Percentiles rank a stretch among this genome's conserved stretches.
Evolutionary conservation across 108 stramenopile genomes (phyloP).

Genomic region (Nannochloropsis salina): DNA sequence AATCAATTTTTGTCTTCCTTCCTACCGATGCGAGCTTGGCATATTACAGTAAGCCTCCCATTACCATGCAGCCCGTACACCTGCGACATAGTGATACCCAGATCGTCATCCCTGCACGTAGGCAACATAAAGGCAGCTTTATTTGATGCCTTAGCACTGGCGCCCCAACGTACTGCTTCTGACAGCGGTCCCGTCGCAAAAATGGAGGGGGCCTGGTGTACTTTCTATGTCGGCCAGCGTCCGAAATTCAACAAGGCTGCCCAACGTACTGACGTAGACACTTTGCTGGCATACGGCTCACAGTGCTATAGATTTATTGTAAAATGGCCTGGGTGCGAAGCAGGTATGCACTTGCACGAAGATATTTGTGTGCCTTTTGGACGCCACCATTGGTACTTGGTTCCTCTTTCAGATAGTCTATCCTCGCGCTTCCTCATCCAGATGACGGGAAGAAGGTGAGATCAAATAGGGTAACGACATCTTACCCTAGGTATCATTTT

Average conservation of each 20-base stretch:
- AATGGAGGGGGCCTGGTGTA: not conserved
- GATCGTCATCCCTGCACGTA: not conserved
- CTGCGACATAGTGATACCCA: too few species aligned
- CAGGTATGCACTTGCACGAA: too few species aligned
- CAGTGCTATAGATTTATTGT: not conserved
- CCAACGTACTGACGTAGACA: not conserved
- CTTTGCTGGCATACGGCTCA: not conserved
- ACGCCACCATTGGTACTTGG: not conserved
- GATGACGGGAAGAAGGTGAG: not conserved
- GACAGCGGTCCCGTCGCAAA: not conserved
- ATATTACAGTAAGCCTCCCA: too few species aligned
- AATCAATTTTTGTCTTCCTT: too few species aligned
- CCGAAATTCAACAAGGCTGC: not conserved
- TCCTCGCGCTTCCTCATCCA: not conserved
- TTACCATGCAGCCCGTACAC: too few species aligned
- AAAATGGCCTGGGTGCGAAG: too few species aligned
- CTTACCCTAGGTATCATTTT: too few species aligned
- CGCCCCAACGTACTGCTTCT: not conserved
- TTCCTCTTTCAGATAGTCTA: not conserved
- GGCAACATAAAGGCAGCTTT: not conserved
- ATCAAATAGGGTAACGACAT: too few species aligned
- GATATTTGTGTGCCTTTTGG: not conserved
- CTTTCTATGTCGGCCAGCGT: not conserved
- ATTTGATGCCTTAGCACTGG: not conserved
- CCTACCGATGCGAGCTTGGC: too few species aligned